Percentiles rank a stretch among this genome's conserved stretches.
Evolutionary conservation across 768 basidiomycete genomes (phyloP).

Genomic region (Cyathus striatus): DNA sequence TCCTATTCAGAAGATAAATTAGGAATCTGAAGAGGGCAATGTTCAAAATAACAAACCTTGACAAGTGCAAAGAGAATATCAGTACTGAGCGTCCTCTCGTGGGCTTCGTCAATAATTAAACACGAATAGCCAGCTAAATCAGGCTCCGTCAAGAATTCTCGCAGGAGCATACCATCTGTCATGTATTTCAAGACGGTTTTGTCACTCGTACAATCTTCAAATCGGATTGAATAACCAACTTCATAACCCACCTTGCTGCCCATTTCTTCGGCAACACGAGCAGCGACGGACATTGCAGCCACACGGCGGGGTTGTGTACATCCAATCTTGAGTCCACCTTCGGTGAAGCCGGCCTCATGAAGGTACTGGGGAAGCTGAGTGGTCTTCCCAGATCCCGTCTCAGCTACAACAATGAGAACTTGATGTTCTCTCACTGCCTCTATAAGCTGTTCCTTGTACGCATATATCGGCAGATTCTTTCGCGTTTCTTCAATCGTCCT

Average conservation of each 20-base stretch:
- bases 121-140: conserved; percentile 93
- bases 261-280: conserved; percentile 99
- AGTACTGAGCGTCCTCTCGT: conserved; percentile 95
- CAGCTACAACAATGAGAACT: conserved; percentile 95
- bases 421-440: conserved; percentile 88
- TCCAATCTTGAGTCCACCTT: conserved; percentile 81
- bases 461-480: conserved; percentile 89
- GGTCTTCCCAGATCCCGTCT: conserved; percentile 98
- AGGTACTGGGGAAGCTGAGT: conserved; percentile 98
- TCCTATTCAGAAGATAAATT: conserved; percentile 49
- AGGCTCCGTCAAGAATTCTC: conserved; percentile 97
- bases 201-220: conserved; percentile 99
- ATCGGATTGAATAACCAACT: conserved; percentile 99
- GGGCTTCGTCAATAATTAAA: conserved; percentile 97
- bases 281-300: conserved; percentile 98
- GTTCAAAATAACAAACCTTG: conserved; percentile 66
- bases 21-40: conserved; percentile 4
- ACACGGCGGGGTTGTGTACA: conserved; percentile 99
- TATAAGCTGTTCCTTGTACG: conserved; percentile 83
- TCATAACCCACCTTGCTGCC: conserved; percentile 95
- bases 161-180: conserved; percentile 98
- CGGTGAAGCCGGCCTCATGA: conserved; percentile 94
- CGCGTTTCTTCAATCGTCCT: conserved; percentile 90
- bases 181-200: conserved; percentile 99
- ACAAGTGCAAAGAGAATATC: conserved; percentile 98